Percentiles rank a stretch among this genome's conserved stretches.
These are phyloP conservation scores for Terfezia boudieri DNA, from an alignment of 495 filamentous ascomycete genomes.

Conservation along the genomic window DNA sequence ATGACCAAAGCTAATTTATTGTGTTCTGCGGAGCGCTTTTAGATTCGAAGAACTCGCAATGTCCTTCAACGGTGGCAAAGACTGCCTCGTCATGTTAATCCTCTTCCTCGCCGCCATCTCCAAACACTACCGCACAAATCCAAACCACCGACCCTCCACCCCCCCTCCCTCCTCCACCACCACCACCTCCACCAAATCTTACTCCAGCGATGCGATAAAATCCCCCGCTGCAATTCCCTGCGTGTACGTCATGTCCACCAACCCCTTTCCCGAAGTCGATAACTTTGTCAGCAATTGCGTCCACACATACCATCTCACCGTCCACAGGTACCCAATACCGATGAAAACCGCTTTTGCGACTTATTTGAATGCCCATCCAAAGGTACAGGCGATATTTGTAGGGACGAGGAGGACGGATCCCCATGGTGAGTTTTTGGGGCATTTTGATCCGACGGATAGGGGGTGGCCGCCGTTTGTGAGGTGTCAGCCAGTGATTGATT, in stretches of 20 bases:
- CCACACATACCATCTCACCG: conserved; percentile 44
- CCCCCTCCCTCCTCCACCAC: conserved; percentile 1
- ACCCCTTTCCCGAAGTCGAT: conserved; percentile 71
- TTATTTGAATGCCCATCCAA: conserved; percentile 41
- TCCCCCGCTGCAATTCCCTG: conserved; percentile 31
- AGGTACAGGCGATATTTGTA: conserved; percentile 68
- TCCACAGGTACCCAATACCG: conserved; percentile 53
- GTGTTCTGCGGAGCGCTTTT: background rate
- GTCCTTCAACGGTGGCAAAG: conserved; percentile 95
- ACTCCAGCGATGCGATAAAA: background rate
- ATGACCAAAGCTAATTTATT: background rate
- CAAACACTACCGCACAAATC: conserved; percentile 12
- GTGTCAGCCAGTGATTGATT: conserved; percentile 86
- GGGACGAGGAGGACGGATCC: conserved; percentile 84
- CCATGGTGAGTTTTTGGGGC: conserved; percentile 50
- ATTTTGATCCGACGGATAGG: conserved; percentile 68
- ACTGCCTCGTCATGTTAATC: conserved; percentile 85
- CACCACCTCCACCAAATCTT: background rate
- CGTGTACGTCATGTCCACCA: conserved; percentile 65
- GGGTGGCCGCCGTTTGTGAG: conserved; percentile 89
- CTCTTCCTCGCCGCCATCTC: conserved; percentile 54
- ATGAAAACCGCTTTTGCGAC: conserved; percentile 58
- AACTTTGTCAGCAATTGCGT: conserved; percentile 50
- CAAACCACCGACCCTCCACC: conserved; percentile 6
- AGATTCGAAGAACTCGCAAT: conserved; percentile 62